Evolutionary conservation across 2,329 filamentous ascomycete genomes (phyloP), one percentile per base, ranked within the genome.

Genomic region (Fusarium neocosmosporiellum): DNA sequence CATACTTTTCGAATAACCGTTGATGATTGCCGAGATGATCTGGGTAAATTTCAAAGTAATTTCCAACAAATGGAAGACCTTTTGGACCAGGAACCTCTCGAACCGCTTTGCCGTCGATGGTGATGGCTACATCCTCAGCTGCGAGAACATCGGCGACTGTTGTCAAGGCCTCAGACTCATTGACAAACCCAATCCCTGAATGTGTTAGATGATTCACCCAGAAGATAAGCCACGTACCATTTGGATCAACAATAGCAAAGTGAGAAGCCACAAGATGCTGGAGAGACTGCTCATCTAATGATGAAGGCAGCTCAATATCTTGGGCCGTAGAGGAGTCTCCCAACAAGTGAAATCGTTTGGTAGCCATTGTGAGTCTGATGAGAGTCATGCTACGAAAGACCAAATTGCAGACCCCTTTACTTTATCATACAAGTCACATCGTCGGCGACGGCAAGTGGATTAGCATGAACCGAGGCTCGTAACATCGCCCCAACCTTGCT

Each of bases 11-110:
- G 59, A 89, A 89, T 1, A 89, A 80, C 0, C 87, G 83, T 53
- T 88, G 83, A 64, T 88, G 85, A 77, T 90, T 90, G 4, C 88
- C 88, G 1, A 90, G 81, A 66, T 88, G 87, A 69, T 90, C 88
- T 0, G 88, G 88, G 72, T 84, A 90, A 11, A 89, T 78, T 67
- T 89, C 87, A 50, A 86, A 86, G 78, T 84, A 87, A 72, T 85
- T 88, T 22, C 88, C 88, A 4, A 89, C 78, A n/a, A 84, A 81
- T 3, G 86, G 85, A 1, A 86, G 79, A 6, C 83, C 84, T 20
- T 78, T 79, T 6, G 88, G 86, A 0, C 88, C 88, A 3, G 86
- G 88, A 9, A 89, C 79, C 3, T 85, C 81, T 2, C 84, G 85
- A 8, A 89, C 84, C 5, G 81, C 75, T 39, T 86, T 82, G 24